phyloP scores from a whole-genome alignment of 371 early-diverging fungal species.

The Apophysomyces elegans region DNA sequence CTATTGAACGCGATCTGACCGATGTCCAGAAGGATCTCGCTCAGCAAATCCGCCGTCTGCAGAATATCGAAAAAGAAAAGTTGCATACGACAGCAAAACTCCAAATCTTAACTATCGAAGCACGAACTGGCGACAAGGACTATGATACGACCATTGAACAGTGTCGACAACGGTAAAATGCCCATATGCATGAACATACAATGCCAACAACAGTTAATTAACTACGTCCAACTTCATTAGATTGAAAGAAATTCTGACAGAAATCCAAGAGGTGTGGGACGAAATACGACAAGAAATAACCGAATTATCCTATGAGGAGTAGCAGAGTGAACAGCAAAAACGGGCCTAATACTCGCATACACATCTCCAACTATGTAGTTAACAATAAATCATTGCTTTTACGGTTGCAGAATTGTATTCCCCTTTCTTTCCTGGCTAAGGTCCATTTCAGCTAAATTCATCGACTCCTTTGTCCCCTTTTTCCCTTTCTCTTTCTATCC shows the following conservation, averaged over 20 bases:
- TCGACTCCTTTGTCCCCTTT: too few relatives aligned
- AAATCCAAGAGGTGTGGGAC: slow-evolving; percentile 46
- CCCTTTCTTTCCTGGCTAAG: too few relatives aligned
- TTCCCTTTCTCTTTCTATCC: too few relatives aligned
- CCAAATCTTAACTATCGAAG: slow-evolving; percentile 46
- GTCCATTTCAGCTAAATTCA: too few relatives aligned
- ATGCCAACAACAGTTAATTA: neutral
- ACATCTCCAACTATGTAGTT: too few relatives aligned
- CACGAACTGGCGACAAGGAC: slow-evolving; percentile 45
- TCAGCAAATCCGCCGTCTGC: slow-evolving; percentile 36
- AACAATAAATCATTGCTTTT: too few relatives aligned
- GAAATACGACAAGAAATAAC: slow-evolving; percentile 47
- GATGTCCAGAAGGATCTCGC: slow-evolving; percentile 29
- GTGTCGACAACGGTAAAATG: slow-evolving; percentile 26
- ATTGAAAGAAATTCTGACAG: slow-evolving; percentile 20
- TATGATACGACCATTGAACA: slow-evolving; percentile 41
- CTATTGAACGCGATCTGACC: slow-evolving; percentile 30
- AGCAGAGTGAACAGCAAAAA: neutral
- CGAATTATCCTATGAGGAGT: slow-evolving; percentile 22
- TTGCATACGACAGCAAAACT: slow-evolving; percentile 39
- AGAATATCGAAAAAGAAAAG: slow-evolving; percentile 44
- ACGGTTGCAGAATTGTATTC: too few relatives aligned
- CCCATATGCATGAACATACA: neutral
- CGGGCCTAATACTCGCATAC: neutral
- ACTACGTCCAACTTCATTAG: slow-evolving; percentile 6